phyloP scores from a whole-genome alignment of 441 rosid species.

The Pelargonium australe region DNA sequence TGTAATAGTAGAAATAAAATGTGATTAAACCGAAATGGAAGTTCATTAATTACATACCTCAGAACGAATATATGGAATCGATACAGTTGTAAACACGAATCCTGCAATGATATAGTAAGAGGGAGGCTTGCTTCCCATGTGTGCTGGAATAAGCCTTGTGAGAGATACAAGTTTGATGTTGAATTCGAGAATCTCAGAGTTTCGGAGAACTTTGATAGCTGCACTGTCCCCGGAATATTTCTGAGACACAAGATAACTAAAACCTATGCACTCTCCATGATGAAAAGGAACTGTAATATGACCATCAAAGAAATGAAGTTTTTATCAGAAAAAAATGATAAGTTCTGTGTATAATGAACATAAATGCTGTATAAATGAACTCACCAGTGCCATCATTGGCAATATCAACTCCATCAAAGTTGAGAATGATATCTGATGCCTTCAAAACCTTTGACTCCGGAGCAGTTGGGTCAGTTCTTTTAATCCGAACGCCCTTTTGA shows the following conservation, averaged over 20 bases:
- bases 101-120: slow-evolving; percentile 90
- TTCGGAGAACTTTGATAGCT: slow-evolving; percentile 63
- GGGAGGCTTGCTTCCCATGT: slow-evolving; percentile 68
- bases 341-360: too few relatives aligned
- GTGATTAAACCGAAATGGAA: too few relatives aligned
- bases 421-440: slow-evolving; percentile 76
- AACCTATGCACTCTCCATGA: slow-evolving; percentile 89
- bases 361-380: background rate
- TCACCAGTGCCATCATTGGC: slow-evolving; percentile 97
- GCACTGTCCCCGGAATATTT: slow-evolving; percentile 85
- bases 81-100: slow-evolving; percentile 75
- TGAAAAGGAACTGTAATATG: slow-evolving; percentile 70
- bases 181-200: slow-evolving; percentile 47
- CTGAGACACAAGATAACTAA: slow-evolving; percentile 89
- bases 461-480: slow-evolving; percentile 85
- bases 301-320: background rate
- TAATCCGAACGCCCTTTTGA: slow-evolving; percentile 88
- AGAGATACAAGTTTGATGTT: slow-evolving; percentile 73
- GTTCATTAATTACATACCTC: slow-evolving; percentile 62
- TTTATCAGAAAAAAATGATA: too few relatives aligned
- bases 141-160: slow-evolving; percentile 76
- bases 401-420: slow-evolving; percentile 76
- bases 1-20: too few relatives aligned
- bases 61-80: slow-evolving; percentile 90
- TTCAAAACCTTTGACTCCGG: slow-evolving; percentile 70